Evolutionary conservation across 2,329 filamentous ascomycete species (phyloP).

Genomic region (Fusarium sororula): DNA sequence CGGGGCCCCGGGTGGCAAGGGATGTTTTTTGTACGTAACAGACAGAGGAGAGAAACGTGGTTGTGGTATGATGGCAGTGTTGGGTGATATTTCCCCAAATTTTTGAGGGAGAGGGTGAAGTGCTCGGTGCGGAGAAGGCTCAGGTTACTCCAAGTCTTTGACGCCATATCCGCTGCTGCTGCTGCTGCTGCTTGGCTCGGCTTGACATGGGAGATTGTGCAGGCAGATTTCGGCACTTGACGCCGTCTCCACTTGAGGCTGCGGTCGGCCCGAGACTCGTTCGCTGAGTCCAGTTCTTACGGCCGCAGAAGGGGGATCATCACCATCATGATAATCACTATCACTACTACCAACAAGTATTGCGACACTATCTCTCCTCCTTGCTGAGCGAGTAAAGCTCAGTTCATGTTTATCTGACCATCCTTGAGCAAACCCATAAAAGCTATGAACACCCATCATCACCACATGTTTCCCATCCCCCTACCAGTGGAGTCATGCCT

Average conservation of each 20-base stretch:
- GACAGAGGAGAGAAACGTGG: background rate
- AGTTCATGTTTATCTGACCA: background rate
- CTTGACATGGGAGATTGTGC: constrained; percentile 4
- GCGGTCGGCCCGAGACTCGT: constrained; percentile 14
- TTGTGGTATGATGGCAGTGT: background rate
- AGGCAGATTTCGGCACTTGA: constrained; percentile 15
- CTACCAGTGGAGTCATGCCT: constrained; percentile 6
- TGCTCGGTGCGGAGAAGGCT: constrained; percentile 10
- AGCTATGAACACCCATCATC: background rate
- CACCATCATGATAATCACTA: background rate
- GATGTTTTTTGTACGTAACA: constrained; percentile 15
- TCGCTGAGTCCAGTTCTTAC: background rate
- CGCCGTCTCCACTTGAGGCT: constrained; percentile 10
- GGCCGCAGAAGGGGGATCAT: background rate
- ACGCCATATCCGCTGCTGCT: constrained; percentile 20
- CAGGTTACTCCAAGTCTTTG: constrained; percentile 17
- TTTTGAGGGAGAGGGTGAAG: background rate
- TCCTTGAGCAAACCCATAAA: constrained; percentile 10
- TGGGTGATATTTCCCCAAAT: constrained; percentile 12
- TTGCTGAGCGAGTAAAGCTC: background rate
- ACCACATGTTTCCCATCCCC: constrained; percentile 10
- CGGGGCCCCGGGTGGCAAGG: constrained; percentile 25
- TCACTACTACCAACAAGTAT: background rate
- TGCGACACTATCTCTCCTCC: background rate
- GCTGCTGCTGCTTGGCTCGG: constrained; percentile 8